These are phyloP conservation scores for Leccinum barrowsii DNA, from an alignment of 768 basidiomycete genomes.

Conservation along the genomic window DNA sequence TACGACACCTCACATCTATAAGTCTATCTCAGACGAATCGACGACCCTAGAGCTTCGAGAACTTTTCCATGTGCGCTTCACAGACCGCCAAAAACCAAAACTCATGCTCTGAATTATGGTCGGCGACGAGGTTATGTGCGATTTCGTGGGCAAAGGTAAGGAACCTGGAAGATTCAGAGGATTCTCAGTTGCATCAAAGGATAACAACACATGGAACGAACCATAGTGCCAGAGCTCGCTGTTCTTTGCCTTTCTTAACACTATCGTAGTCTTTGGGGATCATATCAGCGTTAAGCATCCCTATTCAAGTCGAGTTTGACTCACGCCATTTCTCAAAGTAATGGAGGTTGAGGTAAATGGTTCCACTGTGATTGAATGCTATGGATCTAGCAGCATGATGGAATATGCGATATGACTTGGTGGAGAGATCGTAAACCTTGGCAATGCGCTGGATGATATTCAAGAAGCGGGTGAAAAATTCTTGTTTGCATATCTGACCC, in stretches of 20 bases:
- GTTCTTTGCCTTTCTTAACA: not conserved
- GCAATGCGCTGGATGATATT: slow-evolving; percentile 60
- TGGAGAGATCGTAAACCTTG: slow-evolving; percentile 64
- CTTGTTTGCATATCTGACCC: slow-evolving; percentile 33
- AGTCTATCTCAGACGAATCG: not conserved
- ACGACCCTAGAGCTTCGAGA: not conserved
- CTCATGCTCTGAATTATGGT: not conserved
- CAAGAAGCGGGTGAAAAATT: slow-evolving; percentile 65
- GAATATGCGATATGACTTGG: slow-evolving; percentile 13
- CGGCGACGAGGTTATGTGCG: not conserved
- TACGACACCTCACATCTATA: too few relatives aligned
- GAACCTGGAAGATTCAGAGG: not conserved
- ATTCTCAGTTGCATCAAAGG: not conserved
- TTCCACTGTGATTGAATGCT: not conserved
- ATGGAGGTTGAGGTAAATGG: not conserved
- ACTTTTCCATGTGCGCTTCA: not conserved
- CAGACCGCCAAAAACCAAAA: not conserved
- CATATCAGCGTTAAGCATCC: not conserved
- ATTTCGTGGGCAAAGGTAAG: not conserved
- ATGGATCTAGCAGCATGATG: not conserved
- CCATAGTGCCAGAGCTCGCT: not conserved
- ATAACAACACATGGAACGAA: not conserved
- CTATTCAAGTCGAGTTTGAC: not conserved
- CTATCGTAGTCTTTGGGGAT: not conserved
- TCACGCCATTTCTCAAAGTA: not conserved